Base-by-base conservation (phyloP, 768 basidiomycete genomes). In the Chalciporus chontae region DNA sequence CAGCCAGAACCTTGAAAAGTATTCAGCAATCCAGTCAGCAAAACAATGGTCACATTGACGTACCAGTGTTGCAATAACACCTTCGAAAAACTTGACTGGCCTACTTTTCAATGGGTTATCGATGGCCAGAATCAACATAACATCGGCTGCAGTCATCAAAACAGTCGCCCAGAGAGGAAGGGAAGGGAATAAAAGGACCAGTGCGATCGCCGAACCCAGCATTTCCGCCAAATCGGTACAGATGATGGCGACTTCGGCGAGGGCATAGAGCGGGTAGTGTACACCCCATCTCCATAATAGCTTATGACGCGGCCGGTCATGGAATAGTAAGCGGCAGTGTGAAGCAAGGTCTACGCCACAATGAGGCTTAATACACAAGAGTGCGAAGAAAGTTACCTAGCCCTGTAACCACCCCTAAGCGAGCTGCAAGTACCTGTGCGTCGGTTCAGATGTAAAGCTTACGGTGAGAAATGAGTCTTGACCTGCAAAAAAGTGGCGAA, bases 401-500 rank as follows among this genome's bases (percentile, higher is more conserved):
- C 7, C 88, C 88, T 1, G 88, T 90, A 19, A 90, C 87, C 53
- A 84, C 82, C 21, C 94, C 94, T 2, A 98, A 71, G 54, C 87
- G 77, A 40, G 85, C 81, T 5, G 92, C 84, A 38, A 94, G 77
- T 21, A 87, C 77, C 87, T 90, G 48, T 36, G 32, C 9, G 44
- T 51, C 17, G n/a, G 15, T 19, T 57, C 29, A 62, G 40, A 31
- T 19, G 42, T 34, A 34, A 23, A 40, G 21, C 27, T 8, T 7
- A 27, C n/a, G 19, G 13, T 31, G 13, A n/a, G 19, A 23, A 2
- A 27, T 39, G 26, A 15, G 53, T 40, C 4, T 10, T 15, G 31
- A 65, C 87, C 79, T 96, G 94, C 14, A 94, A 74, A 54, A 89
- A 82, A 2, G 87, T 85, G 14, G 90, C 93, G 48, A 90, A 83